Evolutionary conservation across 805 yeast genomes (phyloP).

Genomic region (Candida khao-thaluensis): DNA sequence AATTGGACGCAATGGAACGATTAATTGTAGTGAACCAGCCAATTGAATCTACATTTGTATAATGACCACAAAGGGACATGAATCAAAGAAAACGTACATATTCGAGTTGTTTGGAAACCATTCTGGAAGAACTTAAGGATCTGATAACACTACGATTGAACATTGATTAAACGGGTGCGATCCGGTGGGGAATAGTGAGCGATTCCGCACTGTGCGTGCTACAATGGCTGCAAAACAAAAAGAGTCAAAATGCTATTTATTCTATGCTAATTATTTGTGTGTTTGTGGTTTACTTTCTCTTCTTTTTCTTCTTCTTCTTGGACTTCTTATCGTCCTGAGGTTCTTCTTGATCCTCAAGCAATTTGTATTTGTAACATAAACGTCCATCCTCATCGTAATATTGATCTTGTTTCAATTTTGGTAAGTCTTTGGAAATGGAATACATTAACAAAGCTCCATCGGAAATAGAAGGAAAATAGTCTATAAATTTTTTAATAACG

Average conservation of each 20-base stretch:
- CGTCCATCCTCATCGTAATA: background rate
- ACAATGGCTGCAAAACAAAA: background rate
- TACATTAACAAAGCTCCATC: background rate
- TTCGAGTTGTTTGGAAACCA: conserved; percentile 15
- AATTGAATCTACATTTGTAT: no score
- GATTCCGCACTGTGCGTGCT: no score
- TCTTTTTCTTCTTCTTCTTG: conserved; percentile 19
- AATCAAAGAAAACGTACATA: conserved; percentile 13
- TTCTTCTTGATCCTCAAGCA: conserved; percentile 21
- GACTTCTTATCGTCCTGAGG: conserved; percentile 28
- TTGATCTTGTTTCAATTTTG: conserved; percentile 25
- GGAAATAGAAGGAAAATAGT: conserved; percentile 6
- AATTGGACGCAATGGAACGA: no score
- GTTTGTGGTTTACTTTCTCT: no score
- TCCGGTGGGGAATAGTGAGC: no score
- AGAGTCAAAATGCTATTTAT: no score
- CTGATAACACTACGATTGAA: conserved; percentile 13
- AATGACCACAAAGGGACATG: no score
- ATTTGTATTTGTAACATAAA: conserved; percentile 14
- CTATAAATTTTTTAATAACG: background rate
- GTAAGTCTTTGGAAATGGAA: conserved; percentile 17
- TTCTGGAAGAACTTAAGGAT: conserved; percentile 13
- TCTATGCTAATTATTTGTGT: no score
- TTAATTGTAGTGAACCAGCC: no score
- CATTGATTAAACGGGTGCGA: background rate